These are phyloP conservation scores for Emericellopsis terricola DNA, from an alignment of 495 filamentous ascomycete genomes.

Conservation along the genomic window DNA sequence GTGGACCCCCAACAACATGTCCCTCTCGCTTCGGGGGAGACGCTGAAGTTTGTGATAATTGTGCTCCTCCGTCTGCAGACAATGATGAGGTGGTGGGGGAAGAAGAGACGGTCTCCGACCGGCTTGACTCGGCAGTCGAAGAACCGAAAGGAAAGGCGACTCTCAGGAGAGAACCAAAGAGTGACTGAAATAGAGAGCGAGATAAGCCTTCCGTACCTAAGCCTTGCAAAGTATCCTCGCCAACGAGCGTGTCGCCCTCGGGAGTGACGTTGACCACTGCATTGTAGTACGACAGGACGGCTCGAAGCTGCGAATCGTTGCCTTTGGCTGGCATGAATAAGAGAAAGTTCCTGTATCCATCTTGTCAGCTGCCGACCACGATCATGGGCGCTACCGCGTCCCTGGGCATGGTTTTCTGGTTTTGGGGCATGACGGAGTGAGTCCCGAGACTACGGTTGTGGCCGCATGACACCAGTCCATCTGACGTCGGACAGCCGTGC, in stretches of 20 bases:
- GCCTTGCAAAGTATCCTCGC: slow-evolving; percentile 73
- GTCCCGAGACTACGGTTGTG: not conserved
- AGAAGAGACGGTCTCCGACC: slow-evolving; percentile 1
- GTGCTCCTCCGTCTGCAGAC: no score
- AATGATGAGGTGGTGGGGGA: slow-evolving; percentile 4
- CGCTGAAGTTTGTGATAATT: no score
- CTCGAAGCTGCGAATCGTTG: slow-evolving; percentile 48
- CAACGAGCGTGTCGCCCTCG: slow-evolving; percentile 87
- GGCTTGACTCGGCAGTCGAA: not conserved
- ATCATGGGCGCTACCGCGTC: not conserved
- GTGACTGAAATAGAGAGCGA: slow-evolving; percentile 45
- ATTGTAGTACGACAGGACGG: slow-evolving; percentile 82
- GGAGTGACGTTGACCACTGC: slow-evolving; percentile 77
- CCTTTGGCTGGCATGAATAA: slow-evolving; percentile 71
- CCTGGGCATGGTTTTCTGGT: not conserved
- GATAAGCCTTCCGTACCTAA: slow-evolving; percentile 67
- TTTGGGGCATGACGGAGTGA: not conserved
- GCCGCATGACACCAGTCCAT: not conserved
- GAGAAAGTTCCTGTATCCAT: slow-evolving; percentile 58
- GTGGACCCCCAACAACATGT: not conserved
- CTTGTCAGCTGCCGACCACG: slow-evolving; percentile 4
- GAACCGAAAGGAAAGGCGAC: slow-evolving; percentile 19
- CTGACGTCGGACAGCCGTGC: not conserved
- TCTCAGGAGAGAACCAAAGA: slow-evolving; percentile 48
- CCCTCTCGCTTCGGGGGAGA: not conserved